Percentiles rank a stretch among this genome's conserved stretches.
Evolutionary conservation across 306 rosid species (phyloP).

Genomic region (Purshia tridentata): DNA sequence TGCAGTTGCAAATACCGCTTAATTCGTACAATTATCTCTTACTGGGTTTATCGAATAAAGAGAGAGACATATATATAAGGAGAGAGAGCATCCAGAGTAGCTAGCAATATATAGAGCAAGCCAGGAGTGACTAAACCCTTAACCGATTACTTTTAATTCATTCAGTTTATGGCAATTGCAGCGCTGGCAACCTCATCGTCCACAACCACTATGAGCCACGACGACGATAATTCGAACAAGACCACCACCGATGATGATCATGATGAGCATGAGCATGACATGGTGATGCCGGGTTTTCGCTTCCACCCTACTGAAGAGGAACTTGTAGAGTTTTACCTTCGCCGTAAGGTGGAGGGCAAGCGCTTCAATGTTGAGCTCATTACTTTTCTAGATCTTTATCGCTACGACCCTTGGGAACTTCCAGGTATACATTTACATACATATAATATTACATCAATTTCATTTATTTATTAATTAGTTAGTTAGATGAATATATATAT

Average conservation of each 20-base stretch:
- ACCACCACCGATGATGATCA: not conserved
- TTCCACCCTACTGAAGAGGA: slow-evolving; percentile 99
- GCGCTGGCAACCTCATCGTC: slow-evolving; percentile 31
- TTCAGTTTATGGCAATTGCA: slow-evolving; percentile 73
- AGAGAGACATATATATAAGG: too few relatives aligned
- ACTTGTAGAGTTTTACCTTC: slow-evolving; percentile 97
- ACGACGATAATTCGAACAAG: slow-evolving; percentile 37
- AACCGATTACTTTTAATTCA: too few relatives aligned
- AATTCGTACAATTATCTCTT: slow-evolving; percentile 16
- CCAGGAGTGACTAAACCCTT: too few relatives aligned
- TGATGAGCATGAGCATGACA: slow-evolving; percentile 81
- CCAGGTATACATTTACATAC: slow-evolving; percentile 51
- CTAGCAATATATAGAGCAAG: too few relatives aligned
- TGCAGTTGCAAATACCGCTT: not conserved
- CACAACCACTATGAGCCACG: slow-evolving; percentile 46
- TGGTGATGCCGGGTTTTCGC: slow-evolving; percentile 97
- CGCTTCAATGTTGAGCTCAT: slow-evolving; percentile 98
- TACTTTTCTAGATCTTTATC: slow-evolving; percentile 98
- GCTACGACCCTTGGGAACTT: slow-evolving; percentile 99
- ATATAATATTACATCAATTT: not conserved
- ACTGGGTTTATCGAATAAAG: slow-evolving; percentile 24
- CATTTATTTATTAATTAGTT: too few relatives aligned
- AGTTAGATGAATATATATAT: slow-evolving; percentile 28
- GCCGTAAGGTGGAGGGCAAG: slow-evolving; percentile 99
- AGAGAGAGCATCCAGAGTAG: slow-evolving; percentile 9